Percentiles rank a stretch among this genome's conserved stretches.
Conservation (phyloP, 106 monocot genomes). For the Vanilla planifolia region DNA sequence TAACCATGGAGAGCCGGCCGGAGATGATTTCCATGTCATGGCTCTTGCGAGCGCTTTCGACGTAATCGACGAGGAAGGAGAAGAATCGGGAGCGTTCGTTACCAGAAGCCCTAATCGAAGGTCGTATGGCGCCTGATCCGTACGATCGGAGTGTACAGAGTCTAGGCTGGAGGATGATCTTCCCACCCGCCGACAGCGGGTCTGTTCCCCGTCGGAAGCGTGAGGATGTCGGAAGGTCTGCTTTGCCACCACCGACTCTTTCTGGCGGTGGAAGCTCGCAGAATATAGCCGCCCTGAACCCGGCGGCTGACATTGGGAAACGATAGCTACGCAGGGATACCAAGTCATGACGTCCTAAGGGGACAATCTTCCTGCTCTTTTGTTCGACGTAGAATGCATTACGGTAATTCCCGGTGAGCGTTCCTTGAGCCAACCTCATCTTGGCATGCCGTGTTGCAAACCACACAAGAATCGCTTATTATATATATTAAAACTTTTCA, state of each 20-base stretch:
- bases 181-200: conserved; percentile 7
- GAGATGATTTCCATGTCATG: conserved; percentile 87
- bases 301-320: conserved; percentile 3
- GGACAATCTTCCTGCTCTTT: too few species aligned
- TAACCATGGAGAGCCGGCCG: conserved; percentile 95
- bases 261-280: conserved; percentile 25
- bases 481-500: too few species aligned
- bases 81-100: conserved; percentile 47
- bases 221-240: not conserved
- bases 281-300: conserved; percentile 18
- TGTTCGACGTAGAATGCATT: too few species aligned
- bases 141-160: conserved; percentile 49
- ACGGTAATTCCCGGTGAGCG: too few species aligned
- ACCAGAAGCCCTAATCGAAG: not conserved
- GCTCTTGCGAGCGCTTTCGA: conserved; percentile 76
- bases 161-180: conserved; percentile 43
- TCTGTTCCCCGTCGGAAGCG: conserved; percentile 11
- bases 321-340: too few species aligned
- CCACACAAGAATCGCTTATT: too few species aligned
- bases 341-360: too few species aligned
- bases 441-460: too few species aligned
- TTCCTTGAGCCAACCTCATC: too few species aligned
- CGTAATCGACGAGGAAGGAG: conserved; percentile 76
- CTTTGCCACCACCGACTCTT: conserved; percentile 7
- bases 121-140: conserved; percentile 15